Percentiles rank a stretch among this genome's conserved stretches.
Conservation (phyloP, 768 basidiomycete genomes). For the Boletus barrowsii region DNA sequence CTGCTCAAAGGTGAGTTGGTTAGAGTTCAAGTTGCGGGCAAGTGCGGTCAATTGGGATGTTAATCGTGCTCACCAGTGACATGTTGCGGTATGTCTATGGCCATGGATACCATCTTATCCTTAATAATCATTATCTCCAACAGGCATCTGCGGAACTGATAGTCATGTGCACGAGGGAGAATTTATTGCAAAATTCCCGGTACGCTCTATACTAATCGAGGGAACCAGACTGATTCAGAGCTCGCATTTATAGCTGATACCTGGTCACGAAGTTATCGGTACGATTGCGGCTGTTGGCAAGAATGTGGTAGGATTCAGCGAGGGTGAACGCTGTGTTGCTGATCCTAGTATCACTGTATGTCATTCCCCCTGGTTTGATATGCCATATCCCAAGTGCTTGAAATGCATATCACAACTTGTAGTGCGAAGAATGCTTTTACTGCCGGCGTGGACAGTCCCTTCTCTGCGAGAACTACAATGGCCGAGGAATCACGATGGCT, state of each 20-base stretch:
- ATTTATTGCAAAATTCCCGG: slow-evolving; percentile 58
- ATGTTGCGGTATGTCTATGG: slow-evolving; percentile 35
- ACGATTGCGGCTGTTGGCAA: slow-evolving; percentile 67
- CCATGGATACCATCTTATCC: background rate
- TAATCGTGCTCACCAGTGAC: slow-evolving; percentile 27
- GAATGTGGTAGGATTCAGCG: slow-evolving; percentile 65
- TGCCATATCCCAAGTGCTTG: background rate
- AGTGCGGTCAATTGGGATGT: background rate
- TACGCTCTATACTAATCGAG: background rate
- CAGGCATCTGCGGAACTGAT: slow-evolving; percentile 57
- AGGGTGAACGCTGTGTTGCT: slow-evolving; percentile 79
- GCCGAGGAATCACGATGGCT: slow-evolving; percentile 70
- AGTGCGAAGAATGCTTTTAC: slow-evolving; percentile 84
- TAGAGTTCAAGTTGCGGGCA: too few species aligned
- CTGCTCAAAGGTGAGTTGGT: slow-evolving; percentile 50
- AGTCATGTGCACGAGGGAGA: slow-evolving; percentile 57
- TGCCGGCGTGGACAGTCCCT: slow-evolving; percentile 76
- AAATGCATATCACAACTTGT: background rate
- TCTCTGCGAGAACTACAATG: slow-evolving; percentile 78
- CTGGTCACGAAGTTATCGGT: slow-evolving; percentile 71
- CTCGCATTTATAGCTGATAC: slow-evolving; percentile 46
- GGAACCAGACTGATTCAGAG: background rate
- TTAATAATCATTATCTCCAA: background rate
- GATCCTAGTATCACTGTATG: slow-evolving; percentile 69
- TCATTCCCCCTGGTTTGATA: slow-evolving; percentile 8